phyloP scores from a whole-genome alignment of 768 basidiomycete genomes.

The Rhizopogon vesiculosus region DNA sequence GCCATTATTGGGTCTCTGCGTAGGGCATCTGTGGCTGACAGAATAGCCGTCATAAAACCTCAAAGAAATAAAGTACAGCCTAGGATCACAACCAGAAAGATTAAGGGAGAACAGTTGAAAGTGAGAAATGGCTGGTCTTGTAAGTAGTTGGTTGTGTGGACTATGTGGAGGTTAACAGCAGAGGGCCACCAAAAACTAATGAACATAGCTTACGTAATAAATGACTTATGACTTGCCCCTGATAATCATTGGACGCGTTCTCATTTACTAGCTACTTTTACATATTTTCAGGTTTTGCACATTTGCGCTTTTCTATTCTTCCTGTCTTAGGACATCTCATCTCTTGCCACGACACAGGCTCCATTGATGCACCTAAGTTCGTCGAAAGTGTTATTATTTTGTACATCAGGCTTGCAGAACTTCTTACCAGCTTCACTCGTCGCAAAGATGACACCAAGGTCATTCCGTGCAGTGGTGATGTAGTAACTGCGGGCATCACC shows the following conservation, averaged over 20 bases:
- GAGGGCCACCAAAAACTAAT: neutral
- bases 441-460: conserved; percentile 89
- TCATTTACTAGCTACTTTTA: conserved; percentile 21
- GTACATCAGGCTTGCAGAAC: neutral
- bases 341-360: conserved; percentile 85
- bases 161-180: neutral
- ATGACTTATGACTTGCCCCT: neutral
- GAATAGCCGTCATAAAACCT: conserved; percentile 56
- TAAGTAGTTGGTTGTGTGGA: neutral
- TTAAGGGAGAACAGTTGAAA: conserved; percentile 10
- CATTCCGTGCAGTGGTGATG: conserved; percentile 85
- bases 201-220: conserved; percentile 2
- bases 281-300: conserved; percentile 75
- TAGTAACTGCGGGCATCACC: conserved; percentile 92
- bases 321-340: conserved; percentile 87
- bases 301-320: conserved; percentile 75
- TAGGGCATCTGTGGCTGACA: conserved; percentile 54
- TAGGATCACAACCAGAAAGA: conserved; percentile 15
- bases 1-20: conserved; percentile 54
- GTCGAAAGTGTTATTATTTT: too few species aligned
- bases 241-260: too few species aligned
- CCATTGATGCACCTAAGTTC: conserved; percentile 66
- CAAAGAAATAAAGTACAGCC: conserved; percentile 16
- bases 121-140: neutral
- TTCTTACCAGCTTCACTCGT: conserved; percentile 76